Evolutionary conservation across 768 basidiomycete genomes (phyloP).

Genomic region (Termitomyces eurrhizus): DNA sequence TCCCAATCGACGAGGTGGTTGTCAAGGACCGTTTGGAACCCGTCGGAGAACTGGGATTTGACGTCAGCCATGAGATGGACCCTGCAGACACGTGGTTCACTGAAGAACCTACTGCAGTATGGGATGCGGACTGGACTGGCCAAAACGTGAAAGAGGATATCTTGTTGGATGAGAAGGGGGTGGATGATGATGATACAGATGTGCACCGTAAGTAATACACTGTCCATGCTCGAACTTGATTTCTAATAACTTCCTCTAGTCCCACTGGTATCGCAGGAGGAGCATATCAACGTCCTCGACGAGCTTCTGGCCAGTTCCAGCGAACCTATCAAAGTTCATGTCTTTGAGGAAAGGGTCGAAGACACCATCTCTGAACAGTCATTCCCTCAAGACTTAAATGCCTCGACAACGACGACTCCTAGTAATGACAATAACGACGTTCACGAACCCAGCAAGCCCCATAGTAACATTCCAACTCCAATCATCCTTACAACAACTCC

Average conservation of each 20-base stretch:
- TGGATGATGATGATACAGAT: neutral
- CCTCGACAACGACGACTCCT: neutral
- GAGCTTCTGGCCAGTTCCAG: slow-evolving; percentile 3
- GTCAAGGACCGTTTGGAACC: neutral
- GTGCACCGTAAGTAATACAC: slow-evolving; percentile 14
- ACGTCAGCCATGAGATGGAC: slow-evolving; percentile 5
- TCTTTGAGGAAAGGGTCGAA: slow-evolving; percentile 3
- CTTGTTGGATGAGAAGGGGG: neutral
- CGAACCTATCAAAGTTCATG: slow-evolving; percentile 6
- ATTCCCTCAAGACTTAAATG: neutral
- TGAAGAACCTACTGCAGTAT: slow-evolving; percentile 16
- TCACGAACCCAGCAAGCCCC: neutral
- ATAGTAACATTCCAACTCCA: neutral
- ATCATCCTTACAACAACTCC: slow-evolving; percentile 3
- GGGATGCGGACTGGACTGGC: slow-evolving; percentile 8
- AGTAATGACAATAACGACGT: slow-evolving; percentile 14
- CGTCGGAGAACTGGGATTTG: slow-evolving; percentile 1
- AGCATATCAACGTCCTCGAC: slow-evolving; percentile 6
- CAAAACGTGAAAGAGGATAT: slow-evolving; percentile 6
- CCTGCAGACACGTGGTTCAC: slow-evolving; percentile 18
- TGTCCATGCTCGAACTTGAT: neutral
- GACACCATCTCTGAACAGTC: neutral
- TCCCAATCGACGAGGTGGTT: neutral
- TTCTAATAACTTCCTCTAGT: neutral
- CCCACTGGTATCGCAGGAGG: slow-evolving; percentile 12